Conservation (phyloP, 2,329 filamentous ascomycete species). For the Lachnellula occidentalis region DNA sequence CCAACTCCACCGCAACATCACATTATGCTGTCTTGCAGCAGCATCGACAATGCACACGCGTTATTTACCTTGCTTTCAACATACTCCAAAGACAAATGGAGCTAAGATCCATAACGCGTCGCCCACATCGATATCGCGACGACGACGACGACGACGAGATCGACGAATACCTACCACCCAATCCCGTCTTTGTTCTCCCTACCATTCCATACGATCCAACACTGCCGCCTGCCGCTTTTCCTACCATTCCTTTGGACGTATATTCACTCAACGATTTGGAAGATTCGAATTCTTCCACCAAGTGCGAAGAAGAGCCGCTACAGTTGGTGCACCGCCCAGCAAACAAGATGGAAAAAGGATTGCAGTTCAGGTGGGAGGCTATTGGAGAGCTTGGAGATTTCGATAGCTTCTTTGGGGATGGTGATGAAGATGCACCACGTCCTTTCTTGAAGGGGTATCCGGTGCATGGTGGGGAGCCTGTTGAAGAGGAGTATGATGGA, state of each 20-base stretch:
- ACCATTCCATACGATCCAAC: conserved; percentile 25
- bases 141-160: conserved; percentile 14
- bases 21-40: neutral
- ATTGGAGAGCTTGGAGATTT: neutral
- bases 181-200: conserved; percentile 19
- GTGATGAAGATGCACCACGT: neutral
- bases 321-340: neutral
- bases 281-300: neutral
- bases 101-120: conserved; percentile 3
- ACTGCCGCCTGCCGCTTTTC: conserved; percentile 15
- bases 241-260: conserved; percentile 22
- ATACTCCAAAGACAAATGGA: neutral
- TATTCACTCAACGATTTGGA: neutral
- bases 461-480: neutral
- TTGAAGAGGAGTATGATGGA: neutral
- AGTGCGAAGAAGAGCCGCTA: neutral
- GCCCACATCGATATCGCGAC: conserved; percentile 26
- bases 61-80: neutral
- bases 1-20: neutral
- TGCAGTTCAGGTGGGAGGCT: neutral
- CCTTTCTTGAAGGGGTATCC: neutral
- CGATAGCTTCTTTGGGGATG: neutral
- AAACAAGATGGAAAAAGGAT: neutral
- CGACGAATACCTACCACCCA: neutral
- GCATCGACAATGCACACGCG: neutral